Conservation (phyloP, 768 basidiomycete genomes). For the Trametopsis cervina region DNA sequence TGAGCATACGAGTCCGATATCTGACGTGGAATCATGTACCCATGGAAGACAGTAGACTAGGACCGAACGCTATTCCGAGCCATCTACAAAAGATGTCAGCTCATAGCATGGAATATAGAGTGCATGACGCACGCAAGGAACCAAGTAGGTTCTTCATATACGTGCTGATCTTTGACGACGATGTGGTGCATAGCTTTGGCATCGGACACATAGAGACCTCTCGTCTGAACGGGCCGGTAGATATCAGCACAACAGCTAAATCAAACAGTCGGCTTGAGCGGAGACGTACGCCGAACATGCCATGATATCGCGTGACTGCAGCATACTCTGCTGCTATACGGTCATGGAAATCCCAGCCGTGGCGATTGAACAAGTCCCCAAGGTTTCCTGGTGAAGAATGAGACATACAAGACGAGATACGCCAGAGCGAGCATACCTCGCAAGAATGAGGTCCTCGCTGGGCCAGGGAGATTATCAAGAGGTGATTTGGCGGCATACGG, state of each 20-base stretch:
- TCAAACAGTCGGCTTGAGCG: background rate
- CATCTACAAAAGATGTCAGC: constrained; percentile 8
- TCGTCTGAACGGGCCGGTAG: constrained; percentile 22
- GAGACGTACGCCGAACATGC: constrained; percentile 15
- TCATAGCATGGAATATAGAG: background rate
- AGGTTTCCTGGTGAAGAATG: constrained; percentile 15
- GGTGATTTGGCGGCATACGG: constrained; percentile 6
- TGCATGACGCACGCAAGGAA: constrained; percentile 14
- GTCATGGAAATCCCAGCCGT: constrained; percentile 15
- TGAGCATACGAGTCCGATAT: background rate
- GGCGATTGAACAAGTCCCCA: constrained; percentile 10
- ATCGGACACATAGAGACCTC: constrained; percentile 34
- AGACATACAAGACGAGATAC: background rate
- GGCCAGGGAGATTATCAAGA: constrained; percentile 11
- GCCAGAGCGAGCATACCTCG: background rate
- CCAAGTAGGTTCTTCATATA: constrained; percentile 12
- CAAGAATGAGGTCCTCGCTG: constrained; percentile 3
- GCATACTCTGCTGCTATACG: constrained; percentile 15
- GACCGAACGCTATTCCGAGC: constrained; percentile 16
- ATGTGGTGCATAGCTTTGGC: constrained; percentile 41
- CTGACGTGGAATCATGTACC: constrained; percentile 8
- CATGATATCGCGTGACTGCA: constrained; percentile 12
- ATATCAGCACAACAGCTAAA: background rate
- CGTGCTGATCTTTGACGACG: constrained; percentile 32
- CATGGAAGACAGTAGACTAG: constrained; percentile 17